Evolutionary conservation across 192 early-diverging fungal genomes (phyloP), one percentile per base, ranked within the genome.

Genomic region (Coemansia sp.): DNA sequence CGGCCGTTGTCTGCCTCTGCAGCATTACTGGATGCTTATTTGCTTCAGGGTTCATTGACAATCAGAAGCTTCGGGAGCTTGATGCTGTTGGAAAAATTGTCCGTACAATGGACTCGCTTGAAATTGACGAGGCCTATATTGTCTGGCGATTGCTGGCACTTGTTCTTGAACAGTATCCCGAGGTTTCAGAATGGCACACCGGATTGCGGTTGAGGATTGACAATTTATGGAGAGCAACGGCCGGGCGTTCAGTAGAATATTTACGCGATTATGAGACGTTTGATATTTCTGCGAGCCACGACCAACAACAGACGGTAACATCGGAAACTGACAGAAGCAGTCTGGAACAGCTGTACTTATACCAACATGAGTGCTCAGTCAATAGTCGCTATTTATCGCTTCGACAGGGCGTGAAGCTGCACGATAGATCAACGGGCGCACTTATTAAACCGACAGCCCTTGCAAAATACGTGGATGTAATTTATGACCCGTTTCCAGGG

Each of bases 91-190:
- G 42, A 6, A 17, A 25, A n/a, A 60, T 76, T 33, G 59, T 56
- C 4, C 52, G 25, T 11, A n/a, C 68, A n/a, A 57, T 76, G 33
- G 32, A 27, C 4, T 62, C 50, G 39, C 70, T 78, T n/a, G 63
- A 72, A 25, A 9, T 57, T 23, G 75, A 78, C 30, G 70, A 78
- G 24, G 66, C 70, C 23, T 78, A 78, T 46, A 9, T 78, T 11
- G 70, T 58, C 20, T 78, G 75, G 75, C 61, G 70, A 1, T 54
- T 78, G 32, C 19, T 69, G 19, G 52, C 54, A 22, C 23, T 78
- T 46, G 11, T 62, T 6, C 57, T 55, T 6, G 54, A 51, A 21
- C 66, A 31, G 57, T 51, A 58, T 8, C 29, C 64, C 2, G 55
- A 63, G 31, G 54, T 57, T 8, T 20, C 63, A 6, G 21, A 19